These are phyloP conservation scores for Heracleum sosnowskyi DNA, from an alignment of 129 eudicot genomes.

Conservation along the genomic window DNA sequence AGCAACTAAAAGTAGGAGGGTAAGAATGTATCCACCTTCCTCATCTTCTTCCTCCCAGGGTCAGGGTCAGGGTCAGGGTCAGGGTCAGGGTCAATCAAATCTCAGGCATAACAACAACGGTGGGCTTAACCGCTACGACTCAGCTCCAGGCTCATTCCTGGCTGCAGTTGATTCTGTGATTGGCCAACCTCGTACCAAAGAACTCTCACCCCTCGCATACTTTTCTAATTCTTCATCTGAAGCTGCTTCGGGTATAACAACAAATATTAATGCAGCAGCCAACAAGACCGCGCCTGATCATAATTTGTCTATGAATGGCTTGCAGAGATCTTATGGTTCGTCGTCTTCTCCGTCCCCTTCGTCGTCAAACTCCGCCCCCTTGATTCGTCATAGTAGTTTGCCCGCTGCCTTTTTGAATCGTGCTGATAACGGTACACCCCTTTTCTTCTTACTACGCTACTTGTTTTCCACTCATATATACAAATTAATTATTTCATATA, in stretches of 20 bases:
- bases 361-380: conserved; percentile 15
- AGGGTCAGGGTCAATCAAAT: neutral
- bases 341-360: neutral
- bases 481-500: too few species aligned
- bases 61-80: neutral
- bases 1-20: too few species aligned
- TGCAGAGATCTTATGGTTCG: conserved; percentile 25
- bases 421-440: conserved; percentile 27
- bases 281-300: neutral
- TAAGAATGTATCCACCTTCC: conserved; percentile 30
- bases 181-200: conserved; percentile 19
- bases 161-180: conserved; percentile 58
- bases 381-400: conserved; percentile 69
- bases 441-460: neutral
- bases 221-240: neutral
- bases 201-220: conserved; percentile 2
- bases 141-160: conserved; percentile 57
- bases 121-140: conserved; percentile 56
- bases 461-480: too few species aligned
- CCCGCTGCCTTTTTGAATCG: conserved; percentile 74
- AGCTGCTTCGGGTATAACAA: conserved; percentile 20
- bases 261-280: conserved; percentile 11
- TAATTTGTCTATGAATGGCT: conserved; percentile 2
- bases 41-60: conserved; percentile 25
- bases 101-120: conserved; percentile 16